phyloP scores from a whole-genome alignment of 331 rosid genomes.

The Ulmus americana region DNA sequence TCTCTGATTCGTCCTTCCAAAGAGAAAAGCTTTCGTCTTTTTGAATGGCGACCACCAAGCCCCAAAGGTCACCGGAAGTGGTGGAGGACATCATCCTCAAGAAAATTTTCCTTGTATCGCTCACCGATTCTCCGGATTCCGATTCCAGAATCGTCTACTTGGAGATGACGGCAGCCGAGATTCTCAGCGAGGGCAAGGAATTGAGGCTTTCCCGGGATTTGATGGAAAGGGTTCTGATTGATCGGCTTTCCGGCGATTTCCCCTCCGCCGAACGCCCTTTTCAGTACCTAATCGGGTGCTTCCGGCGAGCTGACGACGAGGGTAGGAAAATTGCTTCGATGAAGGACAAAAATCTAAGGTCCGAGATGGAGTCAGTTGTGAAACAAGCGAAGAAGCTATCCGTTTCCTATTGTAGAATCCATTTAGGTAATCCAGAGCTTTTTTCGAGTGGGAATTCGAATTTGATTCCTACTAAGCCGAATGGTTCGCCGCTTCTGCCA shows the following conservation, averaged over 20 bases:
- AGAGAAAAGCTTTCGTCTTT: background rate
- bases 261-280: conserved; percentile 47
- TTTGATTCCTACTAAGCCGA: background rate
- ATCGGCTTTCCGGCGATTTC: conserved; percentile 60
- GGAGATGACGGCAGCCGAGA: conserved; percentile 81
- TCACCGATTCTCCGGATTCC: conserved; percentile 33
- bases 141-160: conserved; percentile 64
- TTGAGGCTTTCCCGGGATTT: conserved; percentile 58
- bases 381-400: conserved; percentile 67
- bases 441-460: conserved; percentile 32
- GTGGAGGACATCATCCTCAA: conserved; percentile 81
- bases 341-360: conserved; percentile 57
- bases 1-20: too few species aligned
- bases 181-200: conserved; percentile 72
- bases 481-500: conserved; percentile 57
- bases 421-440: conserved; percentile 66
- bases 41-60: conserved; percentile 63
- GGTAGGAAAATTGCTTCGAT: conserved; percentile 56
- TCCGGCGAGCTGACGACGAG: conserved; percentile 74
- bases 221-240: conserved; percentile 70
- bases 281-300: conserved; percentile 64
- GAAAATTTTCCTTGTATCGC: conserved; percentile 67
- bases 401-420: conserved; percentile 73
- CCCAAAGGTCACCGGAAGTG: conserved; percentile 69
- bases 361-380: conserved; percentile 54